phyloP scores from a whole-genome alignment of 306 rosid species.

The Rubus idaeus region DNA sequence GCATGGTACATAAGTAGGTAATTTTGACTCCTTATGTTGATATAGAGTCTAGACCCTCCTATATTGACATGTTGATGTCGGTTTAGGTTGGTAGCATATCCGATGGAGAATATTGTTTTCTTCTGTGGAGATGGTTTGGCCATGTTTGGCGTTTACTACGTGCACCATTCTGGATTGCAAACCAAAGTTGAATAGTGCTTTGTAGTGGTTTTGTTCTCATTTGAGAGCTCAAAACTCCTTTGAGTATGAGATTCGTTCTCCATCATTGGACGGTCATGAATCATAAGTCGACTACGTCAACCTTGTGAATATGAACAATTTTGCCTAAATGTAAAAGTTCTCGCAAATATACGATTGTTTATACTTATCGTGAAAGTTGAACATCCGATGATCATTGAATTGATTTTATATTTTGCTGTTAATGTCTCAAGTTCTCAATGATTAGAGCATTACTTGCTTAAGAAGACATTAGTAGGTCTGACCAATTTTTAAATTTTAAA shows the following conservation, averaged over 20 bases:
- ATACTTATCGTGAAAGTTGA: neutral
- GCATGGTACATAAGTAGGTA: too few species aligned
- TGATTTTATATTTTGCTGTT: neutral
- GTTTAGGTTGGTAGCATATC: neutral
- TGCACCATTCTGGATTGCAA: neutral
- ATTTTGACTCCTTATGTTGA: neutral
- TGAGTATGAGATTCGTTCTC: conserved; percentile 1
- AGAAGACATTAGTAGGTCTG: neutral
- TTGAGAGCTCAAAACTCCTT: conserved; percentile 10
- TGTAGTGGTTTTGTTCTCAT: neutral
- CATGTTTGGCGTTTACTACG: conserved; percentile 8
- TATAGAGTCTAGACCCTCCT: neutral
- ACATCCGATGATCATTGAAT: too few species aligned
- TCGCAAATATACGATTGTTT: neutral
- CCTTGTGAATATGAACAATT: too few species aligned
- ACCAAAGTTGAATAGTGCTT: conserved; percentile 13
- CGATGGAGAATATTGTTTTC: neutral
- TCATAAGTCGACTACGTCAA: neutral
- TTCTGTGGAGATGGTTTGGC: neutral
- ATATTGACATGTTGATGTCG: neutral
- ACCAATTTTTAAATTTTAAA: neutral
- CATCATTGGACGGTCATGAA: neutral
- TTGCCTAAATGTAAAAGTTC: too few species aligned
- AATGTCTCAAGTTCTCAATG: neutral
- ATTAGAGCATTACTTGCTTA: neutral